phyloP scores from a whole-genome alignment of 805 yeast species.

The Hemisphaericaspora nanyangensis region DNA sequence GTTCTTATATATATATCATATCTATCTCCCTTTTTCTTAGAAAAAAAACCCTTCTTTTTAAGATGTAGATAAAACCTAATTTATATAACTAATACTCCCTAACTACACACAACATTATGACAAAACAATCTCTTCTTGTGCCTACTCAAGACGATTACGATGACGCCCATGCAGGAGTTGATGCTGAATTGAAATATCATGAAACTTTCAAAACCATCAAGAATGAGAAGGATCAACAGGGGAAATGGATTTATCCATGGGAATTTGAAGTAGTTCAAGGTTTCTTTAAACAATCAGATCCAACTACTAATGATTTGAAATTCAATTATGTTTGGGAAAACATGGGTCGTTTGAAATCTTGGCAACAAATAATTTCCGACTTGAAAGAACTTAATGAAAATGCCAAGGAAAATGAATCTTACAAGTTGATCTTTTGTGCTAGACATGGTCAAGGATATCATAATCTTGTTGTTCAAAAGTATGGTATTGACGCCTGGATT shows the following conservation, averaged over 20 bases:
- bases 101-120: constrained; percentile 1
- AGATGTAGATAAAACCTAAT: no score
- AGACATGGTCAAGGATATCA: constrained; percentile 74
- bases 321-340: constrained; percentile 42
- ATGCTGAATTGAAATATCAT: constrained; percentile 13
- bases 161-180: constrained; percentile 29
- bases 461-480: constrained; percentile 50
- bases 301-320: constrained; percentile 42
- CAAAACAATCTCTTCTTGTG: constrained; percentile 22
- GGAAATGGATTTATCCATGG: constrained; percentile 37
- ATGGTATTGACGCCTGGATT: constrained; percentile 59
- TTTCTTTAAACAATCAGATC: constrained; percentile 46
- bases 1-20: no score
- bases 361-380: constrained; percentile 35
- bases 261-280: constrained; percentile 46
- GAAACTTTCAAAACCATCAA: constrained; percentile 8
- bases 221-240: constrained; percentile 16
- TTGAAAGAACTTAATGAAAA: constrained; percentile 31
- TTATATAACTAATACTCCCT: no score
- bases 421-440: constrained; percentile 51
- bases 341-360: constrained; percentile 41
- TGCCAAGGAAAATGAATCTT: constrained; percentile 34
- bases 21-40: no score
- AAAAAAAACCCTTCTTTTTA: no score
- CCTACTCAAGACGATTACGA: constrained; percentile 27